These are phyloP conservation scores for Taiozyma sp. DNA, from an alignment of 1,139 yeast species.

Conservation along the genomic window DNA sequence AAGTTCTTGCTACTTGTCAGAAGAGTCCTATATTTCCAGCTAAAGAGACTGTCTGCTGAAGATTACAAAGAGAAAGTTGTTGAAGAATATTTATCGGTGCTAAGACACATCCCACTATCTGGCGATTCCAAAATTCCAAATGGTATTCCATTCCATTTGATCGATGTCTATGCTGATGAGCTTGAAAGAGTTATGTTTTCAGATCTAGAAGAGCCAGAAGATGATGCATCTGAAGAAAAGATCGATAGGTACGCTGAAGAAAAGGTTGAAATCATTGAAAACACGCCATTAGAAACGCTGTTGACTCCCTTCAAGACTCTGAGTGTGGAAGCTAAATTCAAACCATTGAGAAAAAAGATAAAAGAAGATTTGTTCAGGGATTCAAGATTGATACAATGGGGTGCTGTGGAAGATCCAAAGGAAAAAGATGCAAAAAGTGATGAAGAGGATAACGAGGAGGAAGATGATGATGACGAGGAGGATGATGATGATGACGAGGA, in stretches of 20 bases:
- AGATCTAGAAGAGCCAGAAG: slow-evolving; percentile 38
- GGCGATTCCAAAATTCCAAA: slow-evolving; percentile 59
- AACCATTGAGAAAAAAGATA: slow-evolving; percentile 63
- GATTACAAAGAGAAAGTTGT: slow-evolving; percentile 55
- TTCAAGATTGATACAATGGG: slow-evolving; percentile 63
- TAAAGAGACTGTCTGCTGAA: slow-evolving; percentile 49
- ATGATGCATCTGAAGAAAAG: slow-evolving; percentile 32
- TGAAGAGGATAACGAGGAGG: slow-evolving; percentile 28
- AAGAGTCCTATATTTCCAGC: slow-evolving; percentile 63
- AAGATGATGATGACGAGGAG: slow-evolving; percentile 38
- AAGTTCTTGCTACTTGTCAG: slow-evolving; percentile 80
- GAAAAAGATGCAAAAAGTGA: slow-evolving; percentile 36
- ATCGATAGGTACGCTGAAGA: slow-evolving; percentile 35
- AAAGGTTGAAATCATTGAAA: slow-evolving; percentile 30
- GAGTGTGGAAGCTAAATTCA: slow-evolving; percentile 43
- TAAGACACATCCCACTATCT: slow-evolving; percentile 45
- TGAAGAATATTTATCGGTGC: slow-evolving; percentile 33
- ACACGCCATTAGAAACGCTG: slow-evolving; percentile 51
- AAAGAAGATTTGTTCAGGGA: slow-evolving; percentile 65
- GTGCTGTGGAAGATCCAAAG: slow-evolving; percentile 28
- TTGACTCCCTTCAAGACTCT: slow-evolving; percentile 57
- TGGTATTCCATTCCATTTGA: slow-evolving; percentile 80
- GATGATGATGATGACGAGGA: slow-evolving; percentile 34
- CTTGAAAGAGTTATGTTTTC: slow-evolving; percentile 61
- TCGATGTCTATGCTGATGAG: slow-evolving; percentile 85